phyloP scores from a whole-genome alignment of 2,329 filamentous ascomycete species.

The Colletotrichum sp. region DNA sequence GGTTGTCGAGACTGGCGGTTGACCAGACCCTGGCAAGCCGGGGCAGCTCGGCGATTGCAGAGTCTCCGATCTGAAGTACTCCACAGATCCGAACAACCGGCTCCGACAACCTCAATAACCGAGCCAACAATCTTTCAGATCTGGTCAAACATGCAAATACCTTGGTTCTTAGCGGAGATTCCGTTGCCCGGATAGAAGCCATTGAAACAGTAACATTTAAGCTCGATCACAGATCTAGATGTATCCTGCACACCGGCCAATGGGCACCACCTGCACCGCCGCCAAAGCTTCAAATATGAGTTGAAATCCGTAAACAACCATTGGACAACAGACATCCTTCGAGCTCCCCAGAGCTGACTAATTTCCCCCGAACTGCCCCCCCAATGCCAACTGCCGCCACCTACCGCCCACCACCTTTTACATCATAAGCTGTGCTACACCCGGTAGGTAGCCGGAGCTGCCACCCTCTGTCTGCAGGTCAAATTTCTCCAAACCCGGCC shows the following conservation, averaged over 20 bases:
- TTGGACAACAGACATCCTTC: not conserved
- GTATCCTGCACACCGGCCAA: not conserved
- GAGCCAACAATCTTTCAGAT: not conserved
- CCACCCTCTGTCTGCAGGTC: constrained; percentile 16
- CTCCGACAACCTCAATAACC: not conserved
- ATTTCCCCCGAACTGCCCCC: not conserved
- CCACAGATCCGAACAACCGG: constrained; percentile 3
- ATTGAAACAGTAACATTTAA: not conserved
- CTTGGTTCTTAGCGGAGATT: not conserved
- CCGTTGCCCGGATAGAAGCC: not conserved
- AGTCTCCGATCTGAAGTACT: not conserved
- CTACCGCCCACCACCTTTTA: constrained; percentile 19
- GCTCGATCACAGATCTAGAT: not conserved
- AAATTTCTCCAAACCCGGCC: constrained; percentile 34
- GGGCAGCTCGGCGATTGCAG: constrained; percentile 2
- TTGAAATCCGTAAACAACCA: constrained; percentile 7
- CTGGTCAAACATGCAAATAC: not conserved
- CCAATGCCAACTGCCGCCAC: constrained; percentile 10
- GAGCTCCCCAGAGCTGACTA: constrained; percentile 5
- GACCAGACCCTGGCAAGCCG: not conserved
- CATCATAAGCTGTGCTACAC: constrained; percentile 11
- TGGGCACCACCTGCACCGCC: not conserved
- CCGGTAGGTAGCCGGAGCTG: not conserved
- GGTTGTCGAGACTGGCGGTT: not conserved
- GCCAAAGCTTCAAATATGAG: not conserved